Conservation (phyloP, 441 rosid genomes). For the Theobroma grandiflorum region DNA sequence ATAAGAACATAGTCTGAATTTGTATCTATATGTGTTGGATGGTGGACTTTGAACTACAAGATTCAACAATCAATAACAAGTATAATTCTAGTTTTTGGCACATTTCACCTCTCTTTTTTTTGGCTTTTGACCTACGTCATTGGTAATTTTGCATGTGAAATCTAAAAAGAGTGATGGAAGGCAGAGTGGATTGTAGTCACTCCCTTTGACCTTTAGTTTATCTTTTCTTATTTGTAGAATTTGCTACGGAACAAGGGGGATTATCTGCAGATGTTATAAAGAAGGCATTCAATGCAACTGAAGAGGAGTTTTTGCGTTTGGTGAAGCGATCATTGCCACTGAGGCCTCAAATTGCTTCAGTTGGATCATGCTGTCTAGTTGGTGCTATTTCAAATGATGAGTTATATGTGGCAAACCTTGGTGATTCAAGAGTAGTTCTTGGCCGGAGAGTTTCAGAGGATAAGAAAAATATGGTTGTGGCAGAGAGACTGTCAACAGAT, state of each 20-base stretch:
- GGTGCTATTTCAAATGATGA: conserved; percentile 79
- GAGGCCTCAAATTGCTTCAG: conserved; percentile 85
- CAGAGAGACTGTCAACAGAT: conserved; percentile 90
- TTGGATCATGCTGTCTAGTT: conserved; percentile 90
- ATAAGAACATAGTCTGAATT: not conserved
- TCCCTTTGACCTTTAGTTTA: not conserved
- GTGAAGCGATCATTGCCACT: conserved; percentile 64
- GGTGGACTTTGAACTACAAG: not conserved
- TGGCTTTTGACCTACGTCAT: not conserved
- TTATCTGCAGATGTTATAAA: conserved; percentile 76
- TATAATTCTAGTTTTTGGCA: not conserved
- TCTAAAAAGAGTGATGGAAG: not conserved
- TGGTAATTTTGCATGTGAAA: not conserved
- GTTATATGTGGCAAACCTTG: conserved; percentile 86
- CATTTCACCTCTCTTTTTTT: not conserved
- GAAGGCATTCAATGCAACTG: conserved; percentile 84
- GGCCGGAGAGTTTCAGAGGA: conserved; percentile 61
- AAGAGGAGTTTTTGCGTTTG: conserved; percentile 78
- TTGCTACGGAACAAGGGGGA: conserved; percentile 78
- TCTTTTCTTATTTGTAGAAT: conserved; percentile 51
- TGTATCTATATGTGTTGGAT: not conserved
- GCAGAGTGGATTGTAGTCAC: not conserved
- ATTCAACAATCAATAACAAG: not conserved
- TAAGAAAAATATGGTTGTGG: conserved; percentile 50
- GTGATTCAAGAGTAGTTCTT: conserved; percentile 93